These are phyloP conservation scores for Cryomyces antarcticus DNA, from an alignment of 495 filamentous ascomycete species.

Conservation along the genomic window DNA sequence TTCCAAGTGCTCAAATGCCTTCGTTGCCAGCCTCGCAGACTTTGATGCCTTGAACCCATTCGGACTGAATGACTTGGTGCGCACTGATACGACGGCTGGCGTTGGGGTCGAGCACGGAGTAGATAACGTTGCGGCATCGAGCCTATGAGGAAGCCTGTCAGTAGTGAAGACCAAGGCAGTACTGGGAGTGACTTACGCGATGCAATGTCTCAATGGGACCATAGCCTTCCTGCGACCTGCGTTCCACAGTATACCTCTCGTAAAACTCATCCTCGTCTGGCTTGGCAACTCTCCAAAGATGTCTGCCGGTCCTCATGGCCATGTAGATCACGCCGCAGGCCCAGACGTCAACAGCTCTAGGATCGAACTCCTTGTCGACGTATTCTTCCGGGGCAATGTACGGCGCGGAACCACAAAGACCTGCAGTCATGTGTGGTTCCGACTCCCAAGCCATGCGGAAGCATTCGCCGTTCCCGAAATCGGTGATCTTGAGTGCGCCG, in stretches of 20 bases:
- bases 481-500: slow-evolving; percentile 93
- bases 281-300: slow-evolving; percentile 88
- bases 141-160: slow-evolving; percentile 37
- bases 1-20: slow-evolving; percentile 36
- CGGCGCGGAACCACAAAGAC: slow-evolving; percentile 85
- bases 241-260: slow-evolving; percentile 74
- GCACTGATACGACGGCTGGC: slow-evolving; percentile 79
- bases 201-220: slow-evolving; percentile 89
- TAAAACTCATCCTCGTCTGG: slow-evolving; percentile 97
- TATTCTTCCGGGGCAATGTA: slow-evolving; percentile 99
- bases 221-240: slow-evolving; percentile 86
- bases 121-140: slow-evolving; percentile 95
- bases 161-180: slow-evolving; percentile 2
- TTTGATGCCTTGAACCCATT: slow-evolving; percentile 95
- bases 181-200: slow-evolving; percentile 42
- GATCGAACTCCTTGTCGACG: slow-evolving; percentile 84
- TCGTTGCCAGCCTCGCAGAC: slow-evolving; percentile 91
- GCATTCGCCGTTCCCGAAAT: slow-evolving; percentile 98
- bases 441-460: slow-evolving; percentile 99
- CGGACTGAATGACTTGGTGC: slow-evolving; percentile 88
- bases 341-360: slow-evolving; percentile 92
- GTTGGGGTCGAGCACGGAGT: slow-evolving; percentile 96
- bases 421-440: slow-evolving; percentile 92
- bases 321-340: slow-evolving; percentile 98
- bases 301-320: slow-evolving; percentile 94